Percentiles rank a stretch among this genome's conserved stretches.
Evolutionary conservation across 495 filamentous ascomycete species (phyloP).

Genomic region (Podospora pseudocomata): DNA sequence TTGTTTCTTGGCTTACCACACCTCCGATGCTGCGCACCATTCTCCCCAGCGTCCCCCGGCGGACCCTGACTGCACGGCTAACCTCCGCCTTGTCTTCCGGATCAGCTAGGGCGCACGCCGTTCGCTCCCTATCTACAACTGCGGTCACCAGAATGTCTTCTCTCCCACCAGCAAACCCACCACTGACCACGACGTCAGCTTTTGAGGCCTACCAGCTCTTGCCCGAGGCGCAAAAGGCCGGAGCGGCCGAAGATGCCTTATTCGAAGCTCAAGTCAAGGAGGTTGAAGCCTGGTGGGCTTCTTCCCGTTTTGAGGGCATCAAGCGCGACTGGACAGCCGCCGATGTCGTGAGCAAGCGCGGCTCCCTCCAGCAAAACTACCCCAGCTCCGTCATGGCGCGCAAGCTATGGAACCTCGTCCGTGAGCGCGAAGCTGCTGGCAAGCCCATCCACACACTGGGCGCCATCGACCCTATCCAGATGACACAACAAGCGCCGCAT

Average conservation of each 20-base stretch:
- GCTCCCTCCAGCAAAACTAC: constrained; percentile 79
- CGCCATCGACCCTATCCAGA: constrained; percentile 95
- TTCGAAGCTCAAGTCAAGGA: constrained; percentile 75
- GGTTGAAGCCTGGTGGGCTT: constrained; percentile 84
- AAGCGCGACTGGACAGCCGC: constrained; percentile 84
- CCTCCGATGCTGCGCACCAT: constrained; percentile 31
- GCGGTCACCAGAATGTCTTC: constrained; percentile 28
- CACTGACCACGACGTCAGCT: constrained; percentile 54
- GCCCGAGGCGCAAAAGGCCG: constrained; percentile 65
- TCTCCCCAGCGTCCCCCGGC: constrained; percentile 26
- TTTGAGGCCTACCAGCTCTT: constrained; percentile 79
- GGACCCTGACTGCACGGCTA: constrained; percentile 17
- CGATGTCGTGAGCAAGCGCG: constrained; percentile 90
- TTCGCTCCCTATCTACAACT: constrained; percentile 28
- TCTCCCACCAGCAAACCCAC: constrained; percentile 30
- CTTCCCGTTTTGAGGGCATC: constrained; percentile 80
- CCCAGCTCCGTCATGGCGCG: constrained; percentile 89
- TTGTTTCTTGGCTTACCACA: neutral
- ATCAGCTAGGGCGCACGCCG: constrained; percentile 4
- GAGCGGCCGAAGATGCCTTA: constrained; percentile 74
- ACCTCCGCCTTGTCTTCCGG: constrained; percentile 19
- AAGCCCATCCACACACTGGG: constrained; percentile 95
- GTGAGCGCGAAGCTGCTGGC: constrained; percentile 66
- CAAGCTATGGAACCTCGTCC: constrained; percentile 87
- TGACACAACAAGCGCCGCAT: constrained; percentile 96